Evolutionary conservation across 306 rosid genomes (phyloP).

Genomic region (Vigna trinervia): DNA sequence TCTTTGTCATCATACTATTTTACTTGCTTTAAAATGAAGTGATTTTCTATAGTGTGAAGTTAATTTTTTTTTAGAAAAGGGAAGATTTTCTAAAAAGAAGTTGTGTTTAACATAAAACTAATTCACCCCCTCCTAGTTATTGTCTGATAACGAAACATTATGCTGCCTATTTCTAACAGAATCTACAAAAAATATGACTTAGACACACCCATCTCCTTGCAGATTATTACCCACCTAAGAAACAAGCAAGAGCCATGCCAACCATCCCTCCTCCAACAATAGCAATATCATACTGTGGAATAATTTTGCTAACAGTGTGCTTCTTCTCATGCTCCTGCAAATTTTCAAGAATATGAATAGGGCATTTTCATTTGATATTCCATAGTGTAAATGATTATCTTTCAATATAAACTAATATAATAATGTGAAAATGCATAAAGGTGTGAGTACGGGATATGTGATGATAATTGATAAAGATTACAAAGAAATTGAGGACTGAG

Average conservation of each 20-base stretch:
- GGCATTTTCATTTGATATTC: conserved; percentile 13
- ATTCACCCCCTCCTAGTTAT: too few relatives aligned
- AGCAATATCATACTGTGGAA: conserved; percentile 80
- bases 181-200: conserved; percentile 22
- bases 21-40: too few relatives aligned
- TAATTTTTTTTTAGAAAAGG: too few relatives aligned
- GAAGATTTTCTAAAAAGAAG: too few relatives aligned
- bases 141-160: too few relatives aligned
- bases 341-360: conserved; percentile 42
- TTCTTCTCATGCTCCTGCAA: conserved; percentile 62
- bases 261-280: conserved; percentile 99
- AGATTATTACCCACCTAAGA: conserved; percentile 76
- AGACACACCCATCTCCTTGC: conserved; percentile 26
- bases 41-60: too few relatives aligned
- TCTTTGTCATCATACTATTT: too few relatives aligned
- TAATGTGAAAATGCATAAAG: conserved; percentile 31
- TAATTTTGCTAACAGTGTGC: conserved; percentile 41
- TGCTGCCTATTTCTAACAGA: too few relatives aligned
- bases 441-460: background rate
- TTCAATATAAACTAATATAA: conserved; percentile 17
- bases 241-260: conserved; percentile 91
- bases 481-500: conserved; percentile 6
- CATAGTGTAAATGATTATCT: conserved; percentile 5
- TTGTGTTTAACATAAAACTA: too few relatives aligned
- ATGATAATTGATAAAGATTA: conserved; percentile 19